Percentiles rank a stretch among this genome's conserved stretches.
These are phyloP conservation scores for Pinus albicaulis DNA, from an alignment of 75 land plant species.

Conservation along the genomic window DNA sequence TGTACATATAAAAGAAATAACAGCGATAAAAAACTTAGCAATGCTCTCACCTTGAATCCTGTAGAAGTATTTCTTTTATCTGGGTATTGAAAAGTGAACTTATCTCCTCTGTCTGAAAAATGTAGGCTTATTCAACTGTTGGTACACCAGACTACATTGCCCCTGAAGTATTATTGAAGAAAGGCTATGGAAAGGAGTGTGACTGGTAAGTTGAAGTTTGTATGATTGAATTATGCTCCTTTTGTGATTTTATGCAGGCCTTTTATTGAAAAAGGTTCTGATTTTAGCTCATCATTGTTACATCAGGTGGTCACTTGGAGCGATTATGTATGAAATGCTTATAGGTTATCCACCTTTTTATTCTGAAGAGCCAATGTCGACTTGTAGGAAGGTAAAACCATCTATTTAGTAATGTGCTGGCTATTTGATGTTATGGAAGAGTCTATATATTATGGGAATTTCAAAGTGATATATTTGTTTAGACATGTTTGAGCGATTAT, in stretches of 20 bases:
- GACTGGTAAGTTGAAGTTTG: constrained; percentile 56
- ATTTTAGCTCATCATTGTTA: not conserved
- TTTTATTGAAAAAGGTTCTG: not conserved
- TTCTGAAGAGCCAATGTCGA: constrained; percentile 90
- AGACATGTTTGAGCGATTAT: constrained; percentile 49
- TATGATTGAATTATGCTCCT: not conserved
- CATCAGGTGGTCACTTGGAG: constrained; percentile 88
- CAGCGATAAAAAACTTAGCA: not conserved
- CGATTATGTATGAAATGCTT: constrained; percentile 90
- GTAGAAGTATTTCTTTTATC: constrained; percentile 3
- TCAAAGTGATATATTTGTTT: too few relatives aligned
- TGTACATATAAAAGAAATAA: not conserved
- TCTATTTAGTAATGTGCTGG: constrained; percentile 5
- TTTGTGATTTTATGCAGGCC: not conserved
- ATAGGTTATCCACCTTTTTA: constrained; percentile 90
- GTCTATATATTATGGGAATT: not conserved
- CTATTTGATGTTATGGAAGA: constrained; percentile 1
- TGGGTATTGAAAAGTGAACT: not conserved
- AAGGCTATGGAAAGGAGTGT: constrained; percentile 91
- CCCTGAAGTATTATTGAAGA: constrained; percentile 83
- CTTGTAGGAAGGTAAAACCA: constrained; percentile 72
- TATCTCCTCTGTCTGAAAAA: constrained; percentile 1
- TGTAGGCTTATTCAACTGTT: constrained; percentile 91
- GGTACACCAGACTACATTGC: constrained; percentile 95
- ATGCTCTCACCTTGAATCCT: not conserved